A percentile compares a stretch with the other conserved stretches of the same genome.
These are phyloP conservation scores for Prunus padus DNA, from an alignment of 306 rosid genomes.

Conservation along the genomic window DNA sequence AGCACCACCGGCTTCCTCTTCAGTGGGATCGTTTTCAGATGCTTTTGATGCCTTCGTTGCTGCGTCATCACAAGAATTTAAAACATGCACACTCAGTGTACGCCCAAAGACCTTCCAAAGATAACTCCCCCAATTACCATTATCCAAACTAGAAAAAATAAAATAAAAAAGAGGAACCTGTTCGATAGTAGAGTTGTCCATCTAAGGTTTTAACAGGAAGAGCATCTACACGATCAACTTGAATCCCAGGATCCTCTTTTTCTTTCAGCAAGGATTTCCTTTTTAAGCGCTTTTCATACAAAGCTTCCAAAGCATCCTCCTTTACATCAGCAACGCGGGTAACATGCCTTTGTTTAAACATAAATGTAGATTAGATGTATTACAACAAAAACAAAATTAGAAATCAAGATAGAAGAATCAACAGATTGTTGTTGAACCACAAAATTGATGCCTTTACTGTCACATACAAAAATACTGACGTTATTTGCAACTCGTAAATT, in stretches of 20 bases:
- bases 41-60: constrained; percentile 39
- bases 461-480: not conserved
- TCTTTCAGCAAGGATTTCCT: constrained; percentile 60
- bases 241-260: constrained; percentile 49
- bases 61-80: constrained; percentile 20
- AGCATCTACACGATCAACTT: constrained; percentile 82
- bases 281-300: constrained; percentile 69
- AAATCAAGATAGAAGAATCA: not conserved
- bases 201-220: constrained; percentile 86
- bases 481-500: not conserved
- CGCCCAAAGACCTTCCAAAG: not conserved
- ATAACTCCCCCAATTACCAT: not conserved
- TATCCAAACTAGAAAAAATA: not conserved
- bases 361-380: not conserved
- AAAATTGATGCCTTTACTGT: not conserved
- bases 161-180: constrained; percentile 32
- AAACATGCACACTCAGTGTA: not conserved
- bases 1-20: constrained; percentile 39
- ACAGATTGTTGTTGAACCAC: not conserved
- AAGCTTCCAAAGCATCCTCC: constrained; percentile 84
- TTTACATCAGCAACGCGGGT: constrained; percentile 86
- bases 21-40: constrained; percentile 38
- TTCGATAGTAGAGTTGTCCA: constrained; percentile 67
- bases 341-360: constrained; percentile 62
- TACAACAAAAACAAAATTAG: not conserved